Evolutionary conservation across 768 basidiomycete genomes (phyloP).

Genomic region (Cystobasidium ongulense): DNA sequence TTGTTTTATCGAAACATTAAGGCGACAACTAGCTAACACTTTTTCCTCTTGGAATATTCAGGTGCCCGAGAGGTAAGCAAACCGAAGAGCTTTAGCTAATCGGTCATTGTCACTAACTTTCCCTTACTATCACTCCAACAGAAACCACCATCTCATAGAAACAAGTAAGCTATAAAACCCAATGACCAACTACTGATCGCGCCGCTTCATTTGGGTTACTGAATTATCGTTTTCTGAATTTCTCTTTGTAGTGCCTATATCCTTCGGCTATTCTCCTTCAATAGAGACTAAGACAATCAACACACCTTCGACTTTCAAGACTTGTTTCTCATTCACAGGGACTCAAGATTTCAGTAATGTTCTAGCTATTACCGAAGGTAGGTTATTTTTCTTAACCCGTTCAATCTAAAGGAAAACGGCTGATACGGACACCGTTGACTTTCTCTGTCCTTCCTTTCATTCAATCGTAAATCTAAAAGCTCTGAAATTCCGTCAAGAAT

Average conservation of each 20-base stretch:
- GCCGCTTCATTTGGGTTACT: too few relatives aligned
- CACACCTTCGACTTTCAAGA: slow-evolving; percentile 51
- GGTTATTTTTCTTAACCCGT: neutral
- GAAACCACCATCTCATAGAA: slow-evolving; percentile 29
- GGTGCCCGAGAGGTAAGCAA: slow-evolving; percentile 19
- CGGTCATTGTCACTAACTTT: neutral
- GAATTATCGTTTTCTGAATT: too few relatives aligned
- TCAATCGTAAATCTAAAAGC: too few relatives aligned
- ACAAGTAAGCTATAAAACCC: slow-evolving; percentile 49
- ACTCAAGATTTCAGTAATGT: slow-evolving; percentile 22
- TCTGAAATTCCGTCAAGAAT: slow-evolving; percentile 60
- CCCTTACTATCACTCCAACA: slow-evolving; percentile 29
- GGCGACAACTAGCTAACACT: too few relatives aligned
- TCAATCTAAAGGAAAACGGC: too few relatives aligned
- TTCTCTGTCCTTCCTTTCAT: neutral
- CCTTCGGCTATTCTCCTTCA: slow-evolving; percentile 49
- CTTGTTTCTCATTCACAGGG: slow-evolving; percentile 27
- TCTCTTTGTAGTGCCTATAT: slow-evolving; percentile 37
- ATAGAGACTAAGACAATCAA: slow-evolving; percentile 54
- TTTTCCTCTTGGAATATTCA: neutral
- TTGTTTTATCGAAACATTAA: too few relatives aligned
- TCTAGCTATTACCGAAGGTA: slow-evolving; percentile 29
- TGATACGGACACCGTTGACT: too few relatives aligned
- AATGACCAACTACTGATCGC: too few relatives aligned
- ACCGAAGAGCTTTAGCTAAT: too few relatives aligned